Evolutionary conservation across 2,329 filamentous ascomycete species (phyloP), one percentile per base, ranked within the genome.

Genomic region (Colletotrichum zoysiae): DNA sequence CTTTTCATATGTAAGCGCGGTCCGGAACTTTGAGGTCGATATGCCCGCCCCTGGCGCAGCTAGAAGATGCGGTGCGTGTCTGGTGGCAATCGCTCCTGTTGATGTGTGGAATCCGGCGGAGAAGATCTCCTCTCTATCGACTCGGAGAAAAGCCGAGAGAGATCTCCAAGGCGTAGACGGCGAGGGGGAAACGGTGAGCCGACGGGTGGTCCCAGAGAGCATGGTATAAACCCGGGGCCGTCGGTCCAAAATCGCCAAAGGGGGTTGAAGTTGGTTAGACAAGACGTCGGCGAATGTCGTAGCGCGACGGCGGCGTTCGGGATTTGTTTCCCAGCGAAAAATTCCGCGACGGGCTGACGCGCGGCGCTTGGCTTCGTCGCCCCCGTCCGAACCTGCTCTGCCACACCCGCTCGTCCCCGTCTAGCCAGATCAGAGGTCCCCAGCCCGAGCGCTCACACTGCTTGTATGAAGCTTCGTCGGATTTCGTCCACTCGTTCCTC

Each of bases 341-440:
- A 61, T 48, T 9, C 44, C n/a, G 42, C 44, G 44, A 61, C 35
- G 14, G 44, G 30, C 12, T 50, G 58, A 61, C 44, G 58, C 33
- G 44, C 38, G 44, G 58, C 30, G 30, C 48, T 16, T 14, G 51
- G 7, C 20, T 50, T 50, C 23, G 9, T 50, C 46, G 60, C 30
- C 33, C 33, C 5, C 60, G 40, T 63, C 46, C 35, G 48, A 63
- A 35, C 46, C 40, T 42, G 33, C 23, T 20, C 58, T 16, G 46
- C 35, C 35, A n/a, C 46, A 50, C 6, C 46, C 60, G 60, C 35
- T 63, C 46, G 60, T 50, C 35, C 35, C 48, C 4, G 60, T 63
- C 46, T 63, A n/a, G 51, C 16, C 33, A 48, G 42, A 46, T 53
- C n/a, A 30, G 60, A n/a, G 18, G 30, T 26, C 5, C 26, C n/a